Evolutionary conservation across 164 flowering plant genomes (phyloP).

Genomic region (Sedum album): DNA sequence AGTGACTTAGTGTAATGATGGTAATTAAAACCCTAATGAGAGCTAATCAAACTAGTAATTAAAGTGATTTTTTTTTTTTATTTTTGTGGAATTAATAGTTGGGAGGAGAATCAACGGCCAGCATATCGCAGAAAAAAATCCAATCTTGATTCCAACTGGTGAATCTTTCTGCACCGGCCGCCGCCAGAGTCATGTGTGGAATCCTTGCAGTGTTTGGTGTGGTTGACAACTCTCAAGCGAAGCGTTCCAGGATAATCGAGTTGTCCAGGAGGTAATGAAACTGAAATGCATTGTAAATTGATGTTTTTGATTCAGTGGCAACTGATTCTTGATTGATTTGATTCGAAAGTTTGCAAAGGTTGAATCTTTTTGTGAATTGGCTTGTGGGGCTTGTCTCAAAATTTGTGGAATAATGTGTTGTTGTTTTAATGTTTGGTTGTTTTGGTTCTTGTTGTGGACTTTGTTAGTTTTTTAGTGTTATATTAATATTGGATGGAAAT

Average conservation of each 20-base stretch:
- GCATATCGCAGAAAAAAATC: neutral
- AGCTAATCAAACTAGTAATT: neutral
- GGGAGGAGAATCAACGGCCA: constrained; percentile 8
- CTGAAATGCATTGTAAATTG: neutral
- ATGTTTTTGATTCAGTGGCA: neutral
- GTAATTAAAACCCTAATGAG: neutral
- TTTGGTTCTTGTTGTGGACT: neutral
- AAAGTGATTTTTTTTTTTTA: no score
- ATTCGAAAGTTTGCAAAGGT: neutral
- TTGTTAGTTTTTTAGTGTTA: neutral
- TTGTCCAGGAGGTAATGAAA: constrained; percentile 63
- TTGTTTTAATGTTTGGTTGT: neutral
- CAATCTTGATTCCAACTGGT: neutral
- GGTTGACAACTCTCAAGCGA: constrained; percentile 65
- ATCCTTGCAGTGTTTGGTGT: constrained; percentile 85
- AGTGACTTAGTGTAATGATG: neutral
- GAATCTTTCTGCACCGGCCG: neutral
- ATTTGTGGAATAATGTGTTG: neutral
- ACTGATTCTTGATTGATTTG: neutral
- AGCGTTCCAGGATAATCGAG: constrained; percentile 79
- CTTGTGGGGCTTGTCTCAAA: neutral
- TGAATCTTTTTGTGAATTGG: neutral
- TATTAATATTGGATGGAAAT: neutral
- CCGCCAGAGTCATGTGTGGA: constrained; percentile 62
- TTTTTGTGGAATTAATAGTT: no score